Conservation (phyloP, 2,329 filamentous ascomycete species). For the Beauveria medogensis region DNA sequence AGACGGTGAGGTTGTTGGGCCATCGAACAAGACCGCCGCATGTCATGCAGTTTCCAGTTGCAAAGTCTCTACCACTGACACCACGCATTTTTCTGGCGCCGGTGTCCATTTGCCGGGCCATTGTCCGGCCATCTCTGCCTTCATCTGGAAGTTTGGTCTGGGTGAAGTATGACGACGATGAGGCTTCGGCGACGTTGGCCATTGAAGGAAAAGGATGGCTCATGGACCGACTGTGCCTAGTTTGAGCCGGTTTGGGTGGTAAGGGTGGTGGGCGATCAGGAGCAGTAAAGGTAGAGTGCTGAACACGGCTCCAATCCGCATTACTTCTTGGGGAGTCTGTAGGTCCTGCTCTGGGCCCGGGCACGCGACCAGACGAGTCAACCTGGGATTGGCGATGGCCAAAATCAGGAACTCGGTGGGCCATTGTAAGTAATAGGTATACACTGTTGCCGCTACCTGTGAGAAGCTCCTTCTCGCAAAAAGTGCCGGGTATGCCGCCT, state of each 20-base stretch:
- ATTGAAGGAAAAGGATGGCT: constrained; percentile 74
- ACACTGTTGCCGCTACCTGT: not conserved
- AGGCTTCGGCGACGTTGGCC: constrained; percentile 39
- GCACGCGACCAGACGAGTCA: constrained; percentile 2
- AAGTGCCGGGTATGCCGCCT: not conserved
- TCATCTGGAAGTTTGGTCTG: constrained; percentile 26
- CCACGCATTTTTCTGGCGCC: constrained; percentile 18
- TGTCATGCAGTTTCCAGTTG: constrained; percentile 73
- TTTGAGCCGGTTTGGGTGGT: constrained; percentile 23
- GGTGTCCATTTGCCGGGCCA: constrained; percentile 19
- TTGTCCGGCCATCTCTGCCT: constrained; percentile 33
- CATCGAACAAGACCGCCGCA: constrained; percentile 75
- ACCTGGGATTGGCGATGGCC: not conserved
- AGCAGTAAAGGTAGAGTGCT: not conserved
- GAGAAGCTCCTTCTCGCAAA: constrained; percentile 1
- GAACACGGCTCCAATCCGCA: not conserved
- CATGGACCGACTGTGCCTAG: constrained; percentile 45
- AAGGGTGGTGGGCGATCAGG: constrained; percentile 1
- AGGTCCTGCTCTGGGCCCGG: not conserved
- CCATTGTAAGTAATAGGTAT: not conserved
- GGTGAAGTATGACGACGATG: constrained; percentile 18
- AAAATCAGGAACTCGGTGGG: not conserved
- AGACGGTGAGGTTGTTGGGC: constrained; percentile 64
- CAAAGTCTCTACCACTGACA: constrained; percentile 46
- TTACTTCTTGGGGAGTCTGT: not conserved